Evolutionary conservation across 352 stramenopile species (phyloP).

Genomic region (Phytophthora europaea): DNA sequence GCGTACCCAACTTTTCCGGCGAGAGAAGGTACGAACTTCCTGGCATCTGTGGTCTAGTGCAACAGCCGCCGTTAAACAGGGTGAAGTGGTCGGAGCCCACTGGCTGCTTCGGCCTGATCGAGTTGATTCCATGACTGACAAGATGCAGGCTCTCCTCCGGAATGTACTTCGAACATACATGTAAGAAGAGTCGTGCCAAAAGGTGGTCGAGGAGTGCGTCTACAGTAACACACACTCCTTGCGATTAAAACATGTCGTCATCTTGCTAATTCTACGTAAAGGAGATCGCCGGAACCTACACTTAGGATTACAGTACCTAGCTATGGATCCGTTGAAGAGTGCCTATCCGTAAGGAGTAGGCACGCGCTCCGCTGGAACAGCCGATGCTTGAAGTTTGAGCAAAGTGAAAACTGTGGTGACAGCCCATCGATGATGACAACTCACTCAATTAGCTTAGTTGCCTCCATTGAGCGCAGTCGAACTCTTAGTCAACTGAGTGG

Average conservation of each 20-base stretch:
- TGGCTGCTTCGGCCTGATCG: background rate
- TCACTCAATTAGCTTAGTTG: background rate
- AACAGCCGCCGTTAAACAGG: constrained; percentile 8
- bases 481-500: background rate
- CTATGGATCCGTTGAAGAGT: too few relatives aligned
- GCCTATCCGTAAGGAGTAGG: background rate
- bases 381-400: background rate
- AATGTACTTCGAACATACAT: too few relatives aligned
- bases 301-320: background rate
- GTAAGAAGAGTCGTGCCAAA: background rate
- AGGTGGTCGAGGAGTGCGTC: background rate
- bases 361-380: background rate
- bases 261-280: background rate
- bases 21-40: constrained; percentile 19
- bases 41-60: constrained; percentile 23
- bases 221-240: too few relatives aligned
- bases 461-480: background rate
- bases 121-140: background rate
- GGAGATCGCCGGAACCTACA: background rate
- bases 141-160: background rate
- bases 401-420: background rate
- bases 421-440: background rate
- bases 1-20: constrained; percentile 30
- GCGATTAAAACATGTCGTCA: too few relatives aligned
- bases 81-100: constrained; percentile 7